phyloP scores from a whole-genome alignment of 2,329 filamentous ascomycete genomes.

The Colletotrichum incanum region DNA sequence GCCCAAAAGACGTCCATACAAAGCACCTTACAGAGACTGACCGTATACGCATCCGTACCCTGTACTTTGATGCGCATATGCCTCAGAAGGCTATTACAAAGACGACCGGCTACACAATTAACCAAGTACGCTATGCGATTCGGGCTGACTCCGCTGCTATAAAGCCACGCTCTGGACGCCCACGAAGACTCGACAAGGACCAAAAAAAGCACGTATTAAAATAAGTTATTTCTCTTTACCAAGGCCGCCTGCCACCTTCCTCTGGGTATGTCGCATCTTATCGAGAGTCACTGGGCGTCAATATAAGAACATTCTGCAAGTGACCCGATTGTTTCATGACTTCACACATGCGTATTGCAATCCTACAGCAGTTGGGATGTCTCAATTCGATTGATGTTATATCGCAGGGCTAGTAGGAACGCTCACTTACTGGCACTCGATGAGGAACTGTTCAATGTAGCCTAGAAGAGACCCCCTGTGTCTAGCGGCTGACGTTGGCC shows the following conservation, averaged over 20 bases:
- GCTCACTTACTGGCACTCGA: neutral
- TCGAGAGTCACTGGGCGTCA: neutral
- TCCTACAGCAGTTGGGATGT: neutral
- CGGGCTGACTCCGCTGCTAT: neutral
- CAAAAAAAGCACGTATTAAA: neutral
- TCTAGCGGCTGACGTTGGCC: neutral
- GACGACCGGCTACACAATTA: neutral
- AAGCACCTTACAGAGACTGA: neutral
- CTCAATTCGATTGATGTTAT: neutral
- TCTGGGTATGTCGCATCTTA: neutral
- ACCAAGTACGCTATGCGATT: neutral
- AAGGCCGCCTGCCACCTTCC: neutral
- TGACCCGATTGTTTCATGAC: neutral
- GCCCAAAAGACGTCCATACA: neutral
- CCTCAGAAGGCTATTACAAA: neutral
- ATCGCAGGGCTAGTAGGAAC: neutral
- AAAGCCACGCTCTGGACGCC: neutral
- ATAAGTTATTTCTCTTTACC: neutral
- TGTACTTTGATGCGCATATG: neutral
- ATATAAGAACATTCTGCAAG: neutral
- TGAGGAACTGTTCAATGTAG: neutral
- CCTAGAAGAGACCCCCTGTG: neutral
- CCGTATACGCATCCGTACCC: slow-evolving; percentile 20
- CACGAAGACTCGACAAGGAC: neutral
- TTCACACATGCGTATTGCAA: neutral